phyloP scores from a whole-genome alignment of 345 rosid genomes.

The Corchorus olitorius region DNA sequence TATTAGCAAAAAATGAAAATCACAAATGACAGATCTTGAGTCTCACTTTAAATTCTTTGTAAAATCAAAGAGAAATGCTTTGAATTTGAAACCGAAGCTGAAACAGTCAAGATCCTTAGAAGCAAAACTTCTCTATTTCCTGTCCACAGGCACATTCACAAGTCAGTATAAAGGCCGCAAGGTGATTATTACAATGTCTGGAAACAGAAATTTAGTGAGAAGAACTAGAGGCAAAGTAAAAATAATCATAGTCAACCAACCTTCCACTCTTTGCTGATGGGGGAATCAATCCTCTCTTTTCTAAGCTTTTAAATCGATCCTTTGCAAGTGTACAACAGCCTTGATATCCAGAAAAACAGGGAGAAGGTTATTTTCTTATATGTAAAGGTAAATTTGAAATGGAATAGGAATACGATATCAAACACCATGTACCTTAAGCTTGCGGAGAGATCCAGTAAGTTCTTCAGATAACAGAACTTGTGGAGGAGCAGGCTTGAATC shows the following conservation, averaged over 20 bases:
- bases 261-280: conserved; percentile 63
- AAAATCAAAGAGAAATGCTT: too few relatives aligned
- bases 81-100: too few relatives aligned
- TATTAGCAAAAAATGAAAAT: too few relatives aligned
- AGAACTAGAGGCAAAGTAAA: background rate
- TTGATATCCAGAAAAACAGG: conserved; percentile 30
- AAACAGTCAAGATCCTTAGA: background rate
- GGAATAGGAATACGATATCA: conserved; percentile 17
- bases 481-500: conserved; percentile 81
- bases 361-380: background rate
- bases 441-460: conserved; percentile 87
- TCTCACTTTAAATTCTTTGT: too few relatives aligned
- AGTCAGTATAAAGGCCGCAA: background rate
- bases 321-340: conserved; percentile 84
- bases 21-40: too few relatives aligned
- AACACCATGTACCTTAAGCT: conserved; percentile 58
- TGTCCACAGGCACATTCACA: background rate
- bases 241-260: conserved; percentile 36
- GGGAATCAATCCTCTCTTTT: conserved; percentile 84
- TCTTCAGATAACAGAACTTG: conserved; percentile 92
- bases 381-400: background rate
- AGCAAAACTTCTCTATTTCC: conserved; percentile 11
- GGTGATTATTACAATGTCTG: background rate
- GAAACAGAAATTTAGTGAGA: background rate
- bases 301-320: conserved; percentile 88